These are phyloP conservation scores for Taiozyma sp. DNA, from an alignment of 1,139 yeast genomes.

Conservation along the genomic window DNA sequence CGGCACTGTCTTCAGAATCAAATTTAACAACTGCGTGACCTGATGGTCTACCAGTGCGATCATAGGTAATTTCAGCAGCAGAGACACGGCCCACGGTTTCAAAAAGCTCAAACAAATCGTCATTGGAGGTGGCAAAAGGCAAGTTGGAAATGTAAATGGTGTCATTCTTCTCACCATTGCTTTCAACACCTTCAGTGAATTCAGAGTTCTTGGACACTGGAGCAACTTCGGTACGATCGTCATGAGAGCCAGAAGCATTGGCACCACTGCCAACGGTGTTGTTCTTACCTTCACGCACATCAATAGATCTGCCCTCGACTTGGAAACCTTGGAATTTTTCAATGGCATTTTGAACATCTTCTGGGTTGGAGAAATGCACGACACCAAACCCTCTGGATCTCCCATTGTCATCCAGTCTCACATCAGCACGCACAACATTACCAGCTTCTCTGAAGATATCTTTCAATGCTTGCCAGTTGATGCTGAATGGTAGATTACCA, in stretches of 20 bases:
- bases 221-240: slow-evolving; percentile 12
- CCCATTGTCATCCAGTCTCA: slow-evolving; percentile 62
- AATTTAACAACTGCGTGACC: slow-evolving; percentile 86
- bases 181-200: slow-evolving; percentile 59
- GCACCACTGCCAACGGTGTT: slow-evolving; percentile 2
- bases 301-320: slow-evolving; percentile 63
- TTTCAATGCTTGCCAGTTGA: slow-evolving; percentile 80
- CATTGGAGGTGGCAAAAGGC: slow-evolving; percentile 84
- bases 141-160: slow-evolving; percentile 70
- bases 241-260: slow-evolving; percentile 15
- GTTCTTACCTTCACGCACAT: slow-evolving; percentile 60
- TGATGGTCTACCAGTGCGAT: slow-evolving; percentile 60
- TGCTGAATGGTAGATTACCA: slow-evolving; percentile 76
- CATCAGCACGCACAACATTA: slow-evolving; percentile 73
- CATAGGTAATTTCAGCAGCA: slow-evolving; percentile 72
- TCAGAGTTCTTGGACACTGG: slow-evolving; percentile 32
- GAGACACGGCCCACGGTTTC: slow-evolving; percentile 77
- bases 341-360: slow-evolving; percentile 59
- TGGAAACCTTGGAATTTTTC: slow-evolving; percentile 60
- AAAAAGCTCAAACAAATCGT: slow-evolving; percentile 80
- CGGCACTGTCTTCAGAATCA: slow-evolving; percentile 63
- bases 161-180: slow-evolving; percentile 58
- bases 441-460: slow-evolving; percentile 81
- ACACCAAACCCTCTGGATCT: slow-evolving; percentile 86
- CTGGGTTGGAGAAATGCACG: slow-evolving; percentile 53